Base-by-base conservation (phyloP, 164 flowering plant species). In the Stephania yunnanensis region DNA sequence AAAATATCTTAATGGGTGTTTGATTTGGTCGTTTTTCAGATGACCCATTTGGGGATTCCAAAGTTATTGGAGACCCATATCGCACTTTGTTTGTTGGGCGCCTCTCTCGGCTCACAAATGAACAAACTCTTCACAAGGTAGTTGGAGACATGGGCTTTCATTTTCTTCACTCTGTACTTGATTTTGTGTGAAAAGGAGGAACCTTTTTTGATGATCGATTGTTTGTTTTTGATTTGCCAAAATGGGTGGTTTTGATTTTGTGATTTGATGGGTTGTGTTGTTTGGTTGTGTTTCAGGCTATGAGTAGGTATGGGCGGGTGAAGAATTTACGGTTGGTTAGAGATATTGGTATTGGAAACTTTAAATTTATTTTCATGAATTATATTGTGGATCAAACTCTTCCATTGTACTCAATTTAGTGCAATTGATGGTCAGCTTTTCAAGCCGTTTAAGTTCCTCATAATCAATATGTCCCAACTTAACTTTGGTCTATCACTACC, bases 21-120 rank as follows among this genome's bases (percentile, higher is more conserved):
- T 10, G 17, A 44, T 31, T 76, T 75, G 74, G 85, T 50, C 55
- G 55, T 50, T 50, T 9, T 50, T 50, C 15, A 93, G 97, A 94
- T 83, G 97, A 94, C 78, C 95, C 98, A 7, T 83, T 84, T 65
- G 94, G 95, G 9, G 99, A 95, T 79, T 91, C 97, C 1, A 95
- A 95, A 82, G 85, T 84, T 71, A 80, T 78, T 22, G 97, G 95
- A 31, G 97, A 93, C 75, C 97, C 99, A 75, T 89, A 89, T 67
- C 87, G 96, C 81, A 95, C 92, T 65, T 55, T 93, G 79, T 95
- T 95, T 77, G 95, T 95, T 0, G 97, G 90, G 10, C 94, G 82
- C 46, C 97, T 95, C 75, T 90, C 94, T 66, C 89, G 79, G 69
- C 73, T 84, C 77, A 93, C 99, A 48, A 84, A 83, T 19, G 98